Base-by-base conservation (phyloP, 257 asterid species). In the Gentiana straminea region DNA sequence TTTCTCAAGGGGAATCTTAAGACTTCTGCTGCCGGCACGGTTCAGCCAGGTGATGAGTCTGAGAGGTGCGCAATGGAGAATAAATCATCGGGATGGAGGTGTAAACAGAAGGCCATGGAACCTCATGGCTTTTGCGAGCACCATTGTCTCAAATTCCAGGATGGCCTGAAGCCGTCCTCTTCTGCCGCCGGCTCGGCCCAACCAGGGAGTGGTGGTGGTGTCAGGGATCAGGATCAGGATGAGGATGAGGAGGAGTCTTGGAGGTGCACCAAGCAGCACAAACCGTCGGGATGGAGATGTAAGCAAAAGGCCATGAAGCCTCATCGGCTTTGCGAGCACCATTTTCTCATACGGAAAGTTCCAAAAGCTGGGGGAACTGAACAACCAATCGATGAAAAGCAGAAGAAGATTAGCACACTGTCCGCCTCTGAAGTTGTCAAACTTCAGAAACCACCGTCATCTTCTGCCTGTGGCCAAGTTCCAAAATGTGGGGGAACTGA, bases 81-180 rank as follows among this genome's bases (percentile, higher is more conserved):
- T n/a, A 37, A 35, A 33, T 33, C 61, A 36, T 7, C 3, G 4
- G 48, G 53, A 13, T 62, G 73, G 73, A 55, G 64, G 36, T 68
- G 73, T 62, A 62, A 62, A 51, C 54, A 62, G 56, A 52, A 37
- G 11, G 60, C 73, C 10, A 35, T 68, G 64, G n/a, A 13, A 1
- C 51, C 58, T 12, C 54, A 49, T 32, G 13, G 38, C 51, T 39
- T 47, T 58, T 68, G 68, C 38, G 64, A 57, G 46, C 46, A 41
- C 33, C 73, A 62, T 5, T 7, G n/a, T 7, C 53, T 41, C 8
- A 41, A 41, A 41, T 10, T 41, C 5, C 4, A 39, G 44, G 7
- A 39, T 39, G 6, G 7, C 6, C 44, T 3, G 44, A 7, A 39
- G 44, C 44, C 24, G 0, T 24, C 24, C 24, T 15, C 24, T 15